phyloP scores from a whole-genome alignment of 148 eudicot species.

The Nepenthes gracilis region DNA sequence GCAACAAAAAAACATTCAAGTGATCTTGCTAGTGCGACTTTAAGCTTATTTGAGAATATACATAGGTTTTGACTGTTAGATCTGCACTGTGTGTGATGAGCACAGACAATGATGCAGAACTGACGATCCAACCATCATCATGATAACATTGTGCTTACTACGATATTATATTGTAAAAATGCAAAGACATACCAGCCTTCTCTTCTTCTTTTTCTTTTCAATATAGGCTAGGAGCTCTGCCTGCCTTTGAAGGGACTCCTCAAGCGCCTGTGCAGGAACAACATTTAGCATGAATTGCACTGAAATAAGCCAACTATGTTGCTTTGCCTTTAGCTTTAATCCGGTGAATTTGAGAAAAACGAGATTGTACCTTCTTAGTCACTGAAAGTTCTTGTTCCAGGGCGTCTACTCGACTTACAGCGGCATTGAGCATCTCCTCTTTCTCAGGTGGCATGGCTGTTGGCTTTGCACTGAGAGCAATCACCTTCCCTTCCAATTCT shows the following conservation, averaged over 20 bases:
- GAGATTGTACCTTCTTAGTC: constrained; percentile 50
- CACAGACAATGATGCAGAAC: too few species aligned
- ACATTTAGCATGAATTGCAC: background rate
- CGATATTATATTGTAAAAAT: too few species aligned
- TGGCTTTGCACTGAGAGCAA: constrained; percentile 41
- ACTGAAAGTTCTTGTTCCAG: constrained; percentile 71
- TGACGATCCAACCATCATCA: too few species aligned
- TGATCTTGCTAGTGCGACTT: too few species aligned
- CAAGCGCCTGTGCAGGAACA: constrained; percentile 48
- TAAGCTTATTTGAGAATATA: too few species aligned
- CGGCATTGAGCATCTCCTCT: constrained; percentile 71
- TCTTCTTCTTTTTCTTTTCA: constrained; percentile 68
- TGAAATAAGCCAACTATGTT: background rate
- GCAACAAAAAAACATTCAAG: too few species aligned
- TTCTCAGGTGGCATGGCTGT: constrained; percentile 64
- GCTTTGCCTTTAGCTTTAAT: background rate
- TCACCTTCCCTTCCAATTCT: constrained; percentile 75
- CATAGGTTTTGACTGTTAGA: too few species aligned
- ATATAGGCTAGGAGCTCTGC: constrained; percentile 52
- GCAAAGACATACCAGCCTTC: constrained; percentile 21
- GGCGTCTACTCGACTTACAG: constrained; percentile 51
- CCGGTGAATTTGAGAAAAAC: background rate
- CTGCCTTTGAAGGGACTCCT: constrained; percentile 52
- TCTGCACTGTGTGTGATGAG: too few species aligned
- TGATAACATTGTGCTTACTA: too few species aligned